Base-by-base conservation (phyloP, 352 stramenopile genomes). In the Phytophthora parvispora region DNA sequence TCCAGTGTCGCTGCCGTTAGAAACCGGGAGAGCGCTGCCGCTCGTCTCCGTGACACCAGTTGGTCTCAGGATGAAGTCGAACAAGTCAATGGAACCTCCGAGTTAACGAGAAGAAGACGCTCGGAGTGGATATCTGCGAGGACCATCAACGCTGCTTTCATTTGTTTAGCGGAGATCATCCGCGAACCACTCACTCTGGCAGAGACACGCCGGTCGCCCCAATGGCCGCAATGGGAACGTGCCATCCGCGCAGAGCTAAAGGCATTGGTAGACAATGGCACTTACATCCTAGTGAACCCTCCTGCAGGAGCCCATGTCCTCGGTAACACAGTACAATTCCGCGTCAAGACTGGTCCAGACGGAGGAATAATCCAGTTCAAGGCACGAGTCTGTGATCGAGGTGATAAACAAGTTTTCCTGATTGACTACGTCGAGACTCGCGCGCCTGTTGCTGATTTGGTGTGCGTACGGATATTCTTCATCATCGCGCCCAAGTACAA, bases 361-460 rank as follows among this genome's bases (percentile, higher is more conserved):
- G 38, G 49, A 6, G 59, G 60, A 27, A 29, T 57, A 22, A 24
- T 25, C 0, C 55, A 34, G 18, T 63, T 25, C 55, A 63, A 63
- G 10, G 55, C 42, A 1, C 25, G 42, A 15, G 16, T 63, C 6
- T 53, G 55, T 20, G 55, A 40, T 15, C 40, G 42, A 24, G 55
- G 42, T 27, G 55, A 63, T n/a, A 40, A 22, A 9, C 55, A 63
- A 34, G 10, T 54, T 18, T 63, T 34, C 28, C 2, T 34, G 18
- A 1, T 54, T 15, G 32, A 57, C 47, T 65, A 31, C 31, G 25
- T 52, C 10, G 34, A 65, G 2, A 65, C 58, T 1, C 25, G 13
- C 16, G 31, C 32, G 18, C 48, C 48, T 6, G 58, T 58, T 3
- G 55, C 40, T 13, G 42, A 47, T 16, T 20, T 63, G 7, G 20